Conservation (phyloP, 164 flowering plant genomes). For the grape (Vitis vinifera) region DNA sequence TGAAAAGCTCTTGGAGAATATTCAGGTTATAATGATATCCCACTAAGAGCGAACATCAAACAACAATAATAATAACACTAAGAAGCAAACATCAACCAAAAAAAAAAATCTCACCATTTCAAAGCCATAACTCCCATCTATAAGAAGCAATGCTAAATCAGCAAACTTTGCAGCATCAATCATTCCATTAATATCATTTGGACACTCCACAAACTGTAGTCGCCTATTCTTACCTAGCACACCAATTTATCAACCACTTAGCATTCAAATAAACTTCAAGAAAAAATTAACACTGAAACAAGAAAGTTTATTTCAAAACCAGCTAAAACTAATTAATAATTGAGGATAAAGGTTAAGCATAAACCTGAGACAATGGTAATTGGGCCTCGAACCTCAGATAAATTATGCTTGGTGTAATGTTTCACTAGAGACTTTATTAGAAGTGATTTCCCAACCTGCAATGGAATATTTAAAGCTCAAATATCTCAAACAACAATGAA, state of each 20-base stretch:
- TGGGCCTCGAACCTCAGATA: slow-evolving; percentile 89
- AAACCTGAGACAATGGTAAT: slow-evolving; percentile 90
- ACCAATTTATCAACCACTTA: slow-evolving; percentile 2
- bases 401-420: slow-evolving; percentile 87
- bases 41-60: too few relatives aligned
- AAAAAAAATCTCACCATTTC: slow-evolving; percentile 73
- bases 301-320: not conserved
- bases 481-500: too few relatives aligned
- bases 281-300: not conserved
- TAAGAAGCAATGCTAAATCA: slow-evolving; percentile 82
- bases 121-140: slow-evolving; percentile 97
- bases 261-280: not conserved
- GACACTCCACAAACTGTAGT: slow-evolving; percentile 93
- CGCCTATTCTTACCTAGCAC: slow-evolving; percentile 81
- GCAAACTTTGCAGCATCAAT: slow-evolving; percentile 93
- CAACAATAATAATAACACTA: not conserved
- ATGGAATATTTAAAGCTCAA: not conserved
- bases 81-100: not conserved
- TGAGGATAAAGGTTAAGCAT: not conserved
- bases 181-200: slow-evolving; percentile 97
- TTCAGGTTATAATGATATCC: too few relatives aligned
- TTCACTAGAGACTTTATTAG: slow-evolving; percentile 81
- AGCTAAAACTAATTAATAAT: not conserved
- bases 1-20: too few relatives aligned
- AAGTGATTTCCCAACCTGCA: slow-evolving; percentile 93